A percentile compares a stretch with the other conserved stretches of the same genome.
Conservation (phyloP, 305 asterid genomes). For the Rubia balearica region DNA sequence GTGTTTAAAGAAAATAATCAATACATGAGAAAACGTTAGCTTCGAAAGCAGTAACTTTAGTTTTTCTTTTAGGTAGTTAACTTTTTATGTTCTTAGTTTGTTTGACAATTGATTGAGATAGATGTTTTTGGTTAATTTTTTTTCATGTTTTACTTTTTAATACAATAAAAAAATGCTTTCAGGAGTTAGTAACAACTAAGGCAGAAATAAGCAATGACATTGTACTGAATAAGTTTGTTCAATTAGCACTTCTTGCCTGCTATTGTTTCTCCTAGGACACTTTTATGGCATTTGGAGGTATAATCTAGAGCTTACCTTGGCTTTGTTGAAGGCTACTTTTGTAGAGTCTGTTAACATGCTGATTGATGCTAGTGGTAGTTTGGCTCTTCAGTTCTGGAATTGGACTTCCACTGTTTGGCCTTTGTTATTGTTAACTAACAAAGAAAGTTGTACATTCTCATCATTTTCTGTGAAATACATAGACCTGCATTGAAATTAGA, state of each 20-base stretch:
- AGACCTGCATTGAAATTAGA: conserved; percentile 39
- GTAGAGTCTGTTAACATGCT: conserved; percentile 80
- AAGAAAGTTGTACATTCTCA: conserved; percentile 82
- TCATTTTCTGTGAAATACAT: conserved; percentile 32
- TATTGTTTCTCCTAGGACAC: not conserved
- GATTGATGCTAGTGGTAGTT: conserved; percentile 57
- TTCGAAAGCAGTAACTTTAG: no score
- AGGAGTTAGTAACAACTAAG: no score
- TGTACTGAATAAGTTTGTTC: not conserved
- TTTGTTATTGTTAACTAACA: conserved; percentile 45
- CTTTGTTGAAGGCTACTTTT: conserved; percentile 64
- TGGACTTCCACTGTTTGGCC: conserved; percentile 25
- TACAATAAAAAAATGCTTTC: no score
- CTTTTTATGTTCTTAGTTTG: no score
- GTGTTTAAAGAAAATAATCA: no score
- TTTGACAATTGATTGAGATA: no score
- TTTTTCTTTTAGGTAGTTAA: no score
- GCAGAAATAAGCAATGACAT: not conserved
- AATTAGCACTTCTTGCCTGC: not conserved
- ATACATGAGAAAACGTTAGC: no score
- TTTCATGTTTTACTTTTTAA: no score
- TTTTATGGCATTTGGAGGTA: not conserved
- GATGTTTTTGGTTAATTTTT: no score
- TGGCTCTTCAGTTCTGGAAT: conserved; percentile 35
- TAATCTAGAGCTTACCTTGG: conserved; percentile 41